These are phyloP conservation scores for Ceratocystis cacaofunesta DNA, from an alignment of 2,329 filamentous ascomycete species.

Conservation along the genomic window DNA sequence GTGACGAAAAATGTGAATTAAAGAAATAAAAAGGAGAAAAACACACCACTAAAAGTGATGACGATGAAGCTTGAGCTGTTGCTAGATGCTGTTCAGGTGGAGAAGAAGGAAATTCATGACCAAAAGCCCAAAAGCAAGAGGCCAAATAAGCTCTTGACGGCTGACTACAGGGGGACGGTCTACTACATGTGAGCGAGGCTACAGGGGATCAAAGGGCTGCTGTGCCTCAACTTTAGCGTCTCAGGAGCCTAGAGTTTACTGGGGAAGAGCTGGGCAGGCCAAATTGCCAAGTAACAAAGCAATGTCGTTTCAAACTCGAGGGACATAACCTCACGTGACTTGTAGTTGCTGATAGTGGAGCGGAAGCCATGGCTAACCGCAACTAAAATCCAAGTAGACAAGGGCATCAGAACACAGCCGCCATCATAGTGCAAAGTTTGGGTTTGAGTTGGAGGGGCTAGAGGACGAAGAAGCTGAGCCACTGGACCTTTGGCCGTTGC, in stretches of 20 bases:
- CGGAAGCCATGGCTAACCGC: too few species aligned
- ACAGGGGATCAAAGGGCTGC: not conserved
- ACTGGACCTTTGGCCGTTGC: not conserved
- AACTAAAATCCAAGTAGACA: too few species aligned
- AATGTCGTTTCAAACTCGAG: too few species aligned
- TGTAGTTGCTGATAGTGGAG: too few species aligned
- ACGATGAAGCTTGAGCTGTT: not conserved
- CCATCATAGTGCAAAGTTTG: too few species aligned
- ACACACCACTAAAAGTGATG: not conserved
- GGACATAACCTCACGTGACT: too few species aligned
- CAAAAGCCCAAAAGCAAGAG: not conserved
- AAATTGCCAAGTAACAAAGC: too few species aligned
- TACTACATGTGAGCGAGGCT: not conserved
- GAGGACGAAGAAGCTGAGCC: not conserved
- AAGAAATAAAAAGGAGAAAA: not conserved
- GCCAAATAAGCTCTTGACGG: conserved; percentile 10
- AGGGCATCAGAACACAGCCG: too few species aligned
- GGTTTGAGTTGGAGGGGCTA: not conserved
- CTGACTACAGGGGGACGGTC: not conserved
- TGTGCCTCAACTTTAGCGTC: not conserved
- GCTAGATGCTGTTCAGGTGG: not conserved
- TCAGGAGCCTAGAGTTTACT: not conserved
- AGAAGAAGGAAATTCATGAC: not conserved
- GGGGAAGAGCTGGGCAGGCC: too few species aligned
- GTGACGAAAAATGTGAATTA: not conserved